Evolutionary conservation across 805 yeast genomes (phyloP), one percentile per base, ranked within the genome.

Genomic region (Debaryomyces maramus): DNA sequence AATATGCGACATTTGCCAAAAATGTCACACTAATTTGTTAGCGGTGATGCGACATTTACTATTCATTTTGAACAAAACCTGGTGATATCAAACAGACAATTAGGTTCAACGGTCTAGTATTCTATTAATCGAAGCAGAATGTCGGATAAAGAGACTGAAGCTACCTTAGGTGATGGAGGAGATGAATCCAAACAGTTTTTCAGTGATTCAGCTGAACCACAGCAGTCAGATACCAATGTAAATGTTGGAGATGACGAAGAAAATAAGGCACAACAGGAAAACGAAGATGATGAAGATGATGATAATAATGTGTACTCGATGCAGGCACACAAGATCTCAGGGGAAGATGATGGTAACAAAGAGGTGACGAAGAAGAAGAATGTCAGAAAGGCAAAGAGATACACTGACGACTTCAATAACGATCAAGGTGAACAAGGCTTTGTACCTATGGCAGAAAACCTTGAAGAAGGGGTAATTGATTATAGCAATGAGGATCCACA

Each of bases 401-500:
- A 22, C 11, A n/a, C n/a, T n/a, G 45, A 26, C 20, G 34, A 19
- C 13, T 11, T 38, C 3, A 34, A 27, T 6, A 39, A 34, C 16
- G 41, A 32, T 13, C 32, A 41, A 11, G 45, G 36, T 19, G 49
- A 43, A 24, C 28, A 24, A 22, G 49, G 44, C 6, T 47, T 48
- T 34, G 50, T 43, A 20, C 44, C 48, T 6, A 30, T 38, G 24
- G 21, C 16, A 20, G 40, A 34, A n/a, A 14, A 5, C 11, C 28
- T 27, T 10, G 36, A 24, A 9, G n/a, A 36, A 17, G 22, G 23
- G 5, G 34, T 26, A 16, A 50, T 40, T n/a, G 38, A 32, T 29
- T 58, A 48, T 42, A 33, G 47, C 26, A 56, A 59, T 45, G 65
- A 66, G 45, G 72, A 67, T 46, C 71, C 73, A 13, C 55, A 53